Evolutionary conservation across 805 yeast genomes (phyloP).

Genomic region (Suhomyces kilbournensis): DNA sequence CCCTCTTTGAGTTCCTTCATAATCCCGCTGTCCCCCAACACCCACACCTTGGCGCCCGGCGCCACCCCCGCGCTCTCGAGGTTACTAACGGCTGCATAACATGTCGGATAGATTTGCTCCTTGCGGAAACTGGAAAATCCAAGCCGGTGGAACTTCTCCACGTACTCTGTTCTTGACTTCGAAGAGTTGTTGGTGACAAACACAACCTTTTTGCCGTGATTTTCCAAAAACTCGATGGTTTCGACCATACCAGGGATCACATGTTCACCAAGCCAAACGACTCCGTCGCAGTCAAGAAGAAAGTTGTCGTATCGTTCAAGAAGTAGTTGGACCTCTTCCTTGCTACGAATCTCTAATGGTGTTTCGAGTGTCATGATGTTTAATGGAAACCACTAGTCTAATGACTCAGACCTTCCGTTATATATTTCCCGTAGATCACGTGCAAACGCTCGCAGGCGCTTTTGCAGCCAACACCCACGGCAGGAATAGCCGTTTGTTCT

Average conservation of each 20-base stretch:
- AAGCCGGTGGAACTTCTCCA: constrained; percentile 27
- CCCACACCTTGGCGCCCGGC: constrained; percentile 36
- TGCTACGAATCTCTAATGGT: constrained; percentile 5
- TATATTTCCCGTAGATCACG: not conserved
- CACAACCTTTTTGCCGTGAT: constrained; percentile 24
- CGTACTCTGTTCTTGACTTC: constrained; percentile 31
- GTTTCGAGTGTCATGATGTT: constrained; percentile 3
- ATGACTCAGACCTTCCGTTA: not conserved
- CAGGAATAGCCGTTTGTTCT: not conserved
- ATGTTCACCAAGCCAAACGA: constrained; percentile 37
- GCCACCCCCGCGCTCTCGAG: constrained; percentile 18
- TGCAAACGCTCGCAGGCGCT: too few species aligned
- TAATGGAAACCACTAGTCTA: not conserved
- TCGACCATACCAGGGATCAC: constrained; percentile 33
- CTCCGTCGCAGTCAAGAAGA: constrained; percentile 44
- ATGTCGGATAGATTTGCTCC: constrained; percentile 33
- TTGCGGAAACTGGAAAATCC: constrained; percentile 29
- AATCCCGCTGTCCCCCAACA: constrained; percentile 38
- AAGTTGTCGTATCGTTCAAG: constrained; percentile 34
- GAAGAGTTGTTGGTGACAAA: constrained; percentile 41
- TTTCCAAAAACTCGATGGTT: constrained; percentile 21
- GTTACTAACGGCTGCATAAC: constrained; percentile 34
- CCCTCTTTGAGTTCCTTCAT: constrained; percentile 30
- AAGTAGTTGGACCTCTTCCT: constrained; percentile 17
- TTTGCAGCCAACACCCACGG: not conserved